These are phyloP conservation scores for Coemansia sp. DNA, from an alignment of 192 early-diverging fungal species.

Conservation along the genomic window DNA sequence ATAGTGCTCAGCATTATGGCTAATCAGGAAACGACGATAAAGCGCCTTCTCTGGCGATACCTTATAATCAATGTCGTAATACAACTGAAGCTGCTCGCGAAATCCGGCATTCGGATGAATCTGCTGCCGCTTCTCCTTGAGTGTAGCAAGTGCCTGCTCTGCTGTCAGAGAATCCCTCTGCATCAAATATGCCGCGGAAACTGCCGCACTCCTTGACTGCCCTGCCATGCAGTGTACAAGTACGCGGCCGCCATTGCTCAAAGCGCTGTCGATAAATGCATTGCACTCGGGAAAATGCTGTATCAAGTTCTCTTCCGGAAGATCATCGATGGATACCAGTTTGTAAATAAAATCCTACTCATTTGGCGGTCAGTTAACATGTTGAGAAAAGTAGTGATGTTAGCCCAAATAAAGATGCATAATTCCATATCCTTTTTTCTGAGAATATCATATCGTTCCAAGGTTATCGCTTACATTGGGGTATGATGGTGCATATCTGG, in stretches of 20 bases:
- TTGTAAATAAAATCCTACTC: conserved; percentile 56
- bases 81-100: conserved; percentile 61
- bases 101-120: conserved; percentile 68
- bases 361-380: background rate
- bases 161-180: conserved; percentile 46
- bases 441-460: too few relatives aligned
- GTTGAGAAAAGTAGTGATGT: background rate
- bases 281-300: conserved; percentile 67
- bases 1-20: conserved; percentile 59
- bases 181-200: conserved; percentile 71
- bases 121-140: conserved; percentile 49
- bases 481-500: conserved; percentile 38
- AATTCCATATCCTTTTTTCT: background rate
- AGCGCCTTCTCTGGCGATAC: conserved; percentile 56
- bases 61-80: conserved; percentile 59
- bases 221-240: conserved; percentile 73
- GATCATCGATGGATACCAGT: conserved; percentile 59
- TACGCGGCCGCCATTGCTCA: conserved; percentile 54
- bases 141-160: conserved; percentile 48
- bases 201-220: conserved; percentile 67
- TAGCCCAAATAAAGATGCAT: background rate
- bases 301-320: conserved; percentile 64
- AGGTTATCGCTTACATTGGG: conserved; percentile 16
- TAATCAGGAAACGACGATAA: conserved; percentile 67
- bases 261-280: conserved; percentile 57